Evolutionary conservation across 139 green algal species (phyloP).

Genomic region (Asterochloris sp.): DNA sequence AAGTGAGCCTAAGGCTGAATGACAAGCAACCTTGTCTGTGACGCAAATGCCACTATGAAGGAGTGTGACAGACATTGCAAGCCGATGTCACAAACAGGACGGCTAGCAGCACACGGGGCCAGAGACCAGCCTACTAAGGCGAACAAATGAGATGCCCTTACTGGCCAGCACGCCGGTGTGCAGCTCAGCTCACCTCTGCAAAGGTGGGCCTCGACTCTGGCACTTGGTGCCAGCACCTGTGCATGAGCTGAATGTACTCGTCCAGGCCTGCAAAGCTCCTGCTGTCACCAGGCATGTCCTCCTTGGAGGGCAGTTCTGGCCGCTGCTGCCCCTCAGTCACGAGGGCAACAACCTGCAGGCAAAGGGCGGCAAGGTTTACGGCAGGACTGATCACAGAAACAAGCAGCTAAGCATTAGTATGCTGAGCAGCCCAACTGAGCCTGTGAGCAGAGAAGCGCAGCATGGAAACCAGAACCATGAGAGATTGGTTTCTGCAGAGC

Average conservation of each 20-base stretch:
- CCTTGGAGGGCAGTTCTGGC: conserved; percentile 50
- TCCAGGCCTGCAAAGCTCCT: conserved; percentile 35
- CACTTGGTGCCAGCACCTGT: conserved; percentile 60
- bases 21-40: not conserved
- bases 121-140: not conserved
- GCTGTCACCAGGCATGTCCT: conserved; percentile 38
- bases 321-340: conserved; percentile 52
- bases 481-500: not conserved
- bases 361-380: not conserved
- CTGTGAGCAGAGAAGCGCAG: not conserved
- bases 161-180: not conserved
- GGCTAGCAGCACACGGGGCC: not conserved
- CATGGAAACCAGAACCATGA: not conserved
- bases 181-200: not conserved
- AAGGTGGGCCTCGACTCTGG: conserved; percentile 5
- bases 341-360: conserved; percentile 56
- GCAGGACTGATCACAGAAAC: not conserved
- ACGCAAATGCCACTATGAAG: not conserved
- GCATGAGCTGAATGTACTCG: conserved; percentile 59
- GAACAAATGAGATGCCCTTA: not conserved
- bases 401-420: not conserved
- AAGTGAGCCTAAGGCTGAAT: not conserved
- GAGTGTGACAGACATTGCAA: not conserved
- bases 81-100: not conserved
- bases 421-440: not conserved